phyloP scores from a whole-genome alignment of 495 filamentous ascomycete genomes.

The Tuber microsphaerosporum region DNA sequence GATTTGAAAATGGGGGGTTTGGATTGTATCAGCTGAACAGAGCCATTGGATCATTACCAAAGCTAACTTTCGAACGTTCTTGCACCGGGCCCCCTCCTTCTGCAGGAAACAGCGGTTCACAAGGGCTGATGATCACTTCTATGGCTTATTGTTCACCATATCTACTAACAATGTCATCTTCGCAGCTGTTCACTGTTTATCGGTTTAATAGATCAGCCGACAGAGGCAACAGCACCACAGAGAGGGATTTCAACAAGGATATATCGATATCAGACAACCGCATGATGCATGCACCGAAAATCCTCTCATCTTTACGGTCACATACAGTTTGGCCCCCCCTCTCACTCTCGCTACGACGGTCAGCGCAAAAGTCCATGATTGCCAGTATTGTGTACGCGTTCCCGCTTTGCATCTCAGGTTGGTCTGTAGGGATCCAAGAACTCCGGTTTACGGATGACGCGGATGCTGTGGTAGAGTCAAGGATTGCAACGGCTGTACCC shows the following conservation, averaged over 20 bases:
- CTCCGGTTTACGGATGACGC: conserved; percentile 52
- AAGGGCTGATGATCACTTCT: conserved; percentile 62
- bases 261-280: conserved; percentile 22
- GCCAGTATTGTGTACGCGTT: conserved; percentile 81
- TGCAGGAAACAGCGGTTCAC: conserved; percentile 42
- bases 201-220: conserved; percentile 48
- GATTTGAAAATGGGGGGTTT: conserved; percentile 71
- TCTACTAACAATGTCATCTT: conserved; percentile 58
- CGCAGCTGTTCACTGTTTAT: conserved; percentile 68
- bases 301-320: conserved; percentile 75
- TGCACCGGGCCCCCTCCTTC: conserved; percentile 22
- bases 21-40: conserved; percentile 57
- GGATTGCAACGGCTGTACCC: conserved; percentile 47
- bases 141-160: conserved; percentile 71
- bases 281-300: conserved; percentile 46
- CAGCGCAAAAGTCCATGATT: conserved; percentile 52
- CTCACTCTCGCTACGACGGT: conserved; percentile 66
- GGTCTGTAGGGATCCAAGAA: conserved; percentile 88
- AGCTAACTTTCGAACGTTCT: conserved; percentile 39
- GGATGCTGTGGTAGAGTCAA: conserved; percentile 41
- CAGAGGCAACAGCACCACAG: neutral
- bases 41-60: conserved; percentile 44
- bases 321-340: conserved; percentile 72
- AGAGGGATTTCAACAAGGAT: conserved; percentile 24
- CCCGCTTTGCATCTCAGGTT: conserved; percentile 61